These are phyloP conservation scores for Phytophthora nicotianae DNA, from an alignment of 352 stramenopile genomes.

Conservation along the genomic window DNA sequence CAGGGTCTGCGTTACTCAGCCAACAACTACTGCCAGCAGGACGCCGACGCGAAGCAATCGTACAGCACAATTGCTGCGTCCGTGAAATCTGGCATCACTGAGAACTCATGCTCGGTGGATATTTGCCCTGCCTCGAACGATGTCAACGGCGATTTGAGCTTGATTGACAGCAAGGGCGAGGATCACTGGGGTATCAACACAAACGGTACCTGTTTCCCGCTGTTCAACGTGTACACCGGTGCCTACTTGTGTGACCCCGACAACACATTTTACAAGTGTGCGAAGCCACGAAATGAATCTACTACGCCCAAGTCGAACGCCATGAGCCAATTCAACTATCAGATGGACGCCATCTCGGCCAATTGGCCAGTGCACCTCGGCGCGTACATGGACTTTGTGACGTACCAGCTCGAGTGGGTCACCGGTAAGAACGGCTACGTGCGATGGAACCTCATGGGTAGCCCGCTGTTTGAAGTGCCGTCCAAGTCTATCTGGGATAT, in stretches of 20 bases:
- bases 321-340: conserved; percentile 31
- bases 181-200: conserved; percentile 53
- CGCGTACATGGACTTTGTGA: conserved; percentile 70
- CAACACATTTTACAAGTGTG: conserved; percentile 44
- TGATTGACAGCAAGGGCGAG: conserved; percentile 50
- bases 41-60: conserved; percentile 33
- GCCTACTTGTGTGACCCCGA: conserved; percentile 54
- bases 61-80: conserved; percentile 49
- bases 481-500: conserved; percentile 46
- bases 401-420: conserved; percentile 48
- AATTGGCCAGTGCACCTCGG: conserved; percentile 75
- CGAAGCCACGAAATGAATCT: conserved; percentile 44
- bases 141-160: conserved; percentile 42
- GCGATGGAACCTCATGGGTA: conserved; percentile 65
- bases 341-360: conserved; percentile 51
- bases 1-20: conserved; percentile 55
- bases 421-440: conserved; percentile 49
- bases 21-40: conserved; percentile 53
- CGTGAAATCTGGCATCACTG: conserved; percentile 43
- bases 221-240: conserved; percentile 53
- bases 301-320: conserved; percentile 48
- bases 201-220: conserved; percentile 51
- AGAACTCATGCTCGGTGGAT: conserved; percentile 42
- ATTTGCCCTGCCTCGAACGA: conserved; percentile 54
- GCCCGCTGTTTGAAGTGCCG: conserved; percentile 82